Base-by-base conservation (phyloP, 2,329 filamentous ascomycete species). In the Penicillium freii region DNA sequence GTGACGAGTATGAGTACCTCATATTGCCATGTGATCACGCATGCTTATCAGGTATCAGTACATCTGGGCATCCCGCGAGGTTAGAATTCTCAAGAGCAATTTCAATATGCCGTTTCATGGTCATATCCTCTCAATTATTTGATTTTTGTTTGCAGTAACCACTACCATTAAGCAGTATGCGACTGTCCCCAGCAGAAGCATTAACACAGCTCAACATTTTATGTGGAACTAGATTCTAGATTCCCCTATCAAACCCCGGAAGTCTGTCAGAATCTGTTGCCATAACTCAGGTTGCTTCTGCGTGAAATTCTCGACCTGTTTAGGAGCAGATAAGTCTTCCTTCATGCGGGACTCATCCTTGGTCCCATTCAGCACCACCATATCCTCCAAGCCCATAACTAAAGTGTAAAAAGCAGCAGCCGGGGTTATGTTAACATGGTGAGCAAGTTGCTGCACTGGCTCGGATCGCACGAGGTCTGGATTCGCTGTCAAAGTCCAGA, bases 401-500 rank as follows among this genome's bases (percentile, higher is more conserved):
- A 86, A 73, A 38, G 77, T 75, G 70, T 86, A 87, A 56, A 87
- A 62, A 5, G 82, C 82, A 13, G 81, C 75, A 10, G 78, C 74
- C 1, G 67, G 68, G n/a, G 69, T 75, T 19, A 84, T 76, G 0
- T 69, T 66, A 0, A 73, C 69, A 9, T 69, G 66, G 13, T 71
- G 51, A 19, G 83, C 83, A 2, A 92, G 72, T 8, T 66, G 62
- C 10, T 68, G 67, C 0, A 89, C 84, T 0, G 81, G 71, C 13
- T 70, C 63, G 4, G 76, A 80, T 46, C 66, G 72, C 25, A 84
- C 60, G 29, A 87, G 70, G 15, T 73, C 66, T 4, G 82, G 82
- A 64, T 87, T 87, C 0, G 79, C 84, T 0, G 82, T 84, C 69
- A 87, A 65, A 1, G 83, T 86, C 84, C 84, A 86, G 69, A 86